Conservation (phyloP, 805 yeast genomes). For the Yueomyces sp. region DNA sequence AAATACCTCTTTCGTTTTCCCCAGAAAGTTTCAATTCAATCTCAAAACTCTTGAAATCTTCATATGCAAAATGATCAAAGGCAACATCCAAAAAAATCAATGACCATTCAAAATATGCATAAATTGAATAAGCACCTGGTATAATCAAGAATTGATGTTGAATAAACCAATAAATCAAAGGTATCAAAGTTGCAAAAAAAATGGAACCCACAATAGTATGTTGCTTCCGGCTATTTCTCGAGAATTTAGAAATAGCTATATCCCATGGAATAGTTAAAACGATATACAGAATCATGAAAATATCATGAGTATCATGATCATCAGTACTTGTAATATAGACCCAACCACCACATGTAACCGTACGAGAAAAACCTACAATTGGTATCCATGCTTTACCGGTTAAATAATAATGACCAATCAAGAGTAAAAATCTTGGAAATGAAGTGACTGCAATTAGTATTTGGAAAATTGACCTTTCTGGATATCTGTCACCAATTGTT, state of each 20-base stretch:
- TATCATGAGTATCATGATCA: constrained; percentile 92
- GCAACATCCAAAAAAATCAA: constrained; percentile 70
- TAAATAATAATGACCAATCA: constrained; percentile 34
- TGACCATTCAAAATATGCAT: constrained; percentile 93
- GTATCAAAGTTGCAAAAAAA: constrained; percentile 59
- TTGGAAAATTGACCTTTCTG: constrained; percentile 89
- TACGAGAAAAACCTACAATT: constrained; percentile 65
- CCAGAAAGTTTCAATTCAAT: background rate
- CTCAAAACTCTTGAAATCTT: constrained; percentile 37
- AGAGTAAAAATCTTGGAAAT: constrained; percentile 72
- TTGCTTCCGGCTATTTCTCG: constrained; percentile 26
- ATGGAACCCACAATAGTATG: constrained; percentile 27
- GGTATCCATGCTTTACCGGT: constrained; percentile 10
- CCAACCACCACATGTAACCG: constrained; percentile 97
- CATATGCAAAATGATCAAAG: constrained; percentile 68
- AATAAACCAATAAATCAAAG: constrained; percentile 77
- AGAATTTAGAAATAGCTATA: constrained; percentile 38
- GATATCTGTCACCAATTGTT: constrained; percentile 92
- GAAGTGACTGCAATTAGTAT: constrained; percentile 83
- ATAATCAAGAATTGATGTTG: constrained; percentile 81
- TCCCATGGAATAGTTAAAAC: constrained; percentile 90
- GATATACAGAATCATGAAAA: constrained; percentile 87
- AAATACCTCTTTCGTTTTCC: background rate
- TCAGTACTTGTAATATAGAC: constrained; percentile 94
- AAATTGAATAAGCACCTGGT: constrained; percentile 91